These are phyloP conservation scores for Diaporthe vaccinii DNA, from an alignment of 2,329 filamentous ascomycete species.

Conservation along the genomic window DNA sequence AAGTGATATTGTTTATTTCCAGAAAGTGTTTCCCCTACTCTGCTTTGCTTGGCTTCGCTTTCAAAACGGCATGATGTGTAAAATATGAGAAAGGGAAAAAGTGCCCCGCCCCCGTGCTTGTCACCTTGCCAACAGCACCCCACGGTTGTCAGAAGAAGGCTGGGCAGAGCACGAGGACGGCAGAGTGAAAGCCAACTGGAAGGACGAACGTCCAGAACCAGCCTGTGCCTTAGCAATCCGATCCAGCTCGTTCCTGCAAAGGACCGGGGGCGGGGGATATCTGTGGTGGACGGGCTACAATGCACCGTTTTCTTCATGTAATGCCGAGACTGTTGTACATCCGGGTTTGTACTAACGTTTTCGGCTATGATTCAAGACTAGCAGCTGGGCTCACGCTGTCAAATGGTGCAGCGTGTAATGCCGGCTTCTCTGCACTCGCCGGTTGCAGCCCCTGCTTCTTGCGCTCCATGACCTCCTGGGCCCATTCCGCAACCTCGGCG, in stretches of 20 bases:
- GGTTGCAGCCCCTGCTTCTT: constrained; percentile 68
- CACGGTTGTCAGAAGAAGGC: not conserved
- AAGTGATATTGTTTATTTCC: constrained; percentile 30
- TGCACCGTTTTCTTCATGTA: not conserved
- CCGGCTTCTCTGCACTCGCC: constrained; percentile 72
- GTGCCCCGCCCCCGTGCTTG: not conserved
- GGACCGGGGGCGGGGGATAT: not conserved
- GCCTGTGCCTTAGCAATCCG: constrained; percentile 1
- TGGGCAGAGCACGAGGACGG: not conserved
- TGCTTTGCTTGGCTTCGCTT: constrained; percentile 37
- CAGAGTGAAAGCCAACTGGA: not conserved
- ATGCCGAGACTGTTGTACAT: not conserved
- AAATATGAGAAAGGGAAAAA: constrained; percentile 9
- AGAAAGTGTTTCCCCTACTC: constrained; percentile 7
- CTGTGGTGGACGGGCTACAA: constrained; percentile 2
- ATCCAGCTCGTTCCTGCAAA: constrained; percentile 13
- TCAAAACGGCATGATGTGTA: constrained; percentile 17
- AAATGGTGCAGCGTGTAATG: constrained; percentile 87
- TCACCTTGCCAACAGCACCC: not conserved
- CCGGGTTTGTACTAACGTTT: not conserved
- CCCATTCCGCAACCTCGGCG: constrained; percentile 89
- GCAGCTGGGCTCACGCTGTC: constrained; percentile 74
- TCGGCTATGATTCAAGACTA: constrained; percentile 50
- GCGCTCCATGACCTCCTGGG: constrained; percentile 76
- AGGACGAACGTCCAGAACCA: constrained; percentile 1